These are phyloP conservation scores for Cutaneotrichosporon cavernicola DNA, from an alignment of 1,284 basidiomycete genomes.

Conservation along the genomic window DNA sequence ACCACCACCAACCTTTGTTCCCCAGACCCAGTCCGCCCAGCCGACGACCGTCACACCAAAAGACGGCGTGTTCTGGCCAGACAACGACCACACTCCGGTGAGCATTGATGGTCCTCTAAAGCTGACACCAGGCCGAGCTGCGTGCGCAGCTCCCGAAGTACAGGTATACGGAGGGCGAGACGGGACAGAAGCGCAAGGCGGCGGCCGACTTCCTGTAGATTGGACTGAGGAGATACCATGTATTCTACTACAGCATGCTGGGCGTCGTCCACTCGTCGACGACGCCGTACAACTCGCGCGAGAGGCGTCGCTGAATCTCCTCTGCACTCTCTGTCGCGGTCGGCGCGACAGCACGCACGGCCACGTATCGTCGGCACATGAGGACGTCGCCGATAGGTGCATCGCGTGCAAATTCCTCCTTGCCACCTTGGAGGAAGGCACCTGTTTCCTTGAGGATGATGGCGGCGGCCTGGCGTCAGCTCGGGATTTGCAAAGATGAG, in stretches of 20 bases:
- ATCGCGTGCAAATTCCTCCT: conserved; percentile 57
- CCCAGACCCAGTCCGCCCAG: conserved; percentile 19
- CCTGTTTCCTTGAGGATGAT: conserved; percentile 89
- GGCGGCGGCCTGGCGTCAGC: conserved; percentile 64
- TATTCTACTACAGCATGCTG: conserved; percentile 20
- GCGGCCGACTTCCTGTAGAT: conserved; percentile 52
- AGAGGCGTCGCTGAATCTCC: conserved; percentile 74
- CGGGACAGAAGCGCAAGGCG: conserved; percentile 50
- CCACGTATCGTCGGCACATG: conserved; percentile 77
- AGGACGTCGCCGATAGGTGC: conserved; percentile 66
- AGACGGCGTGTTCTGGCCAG: conserved; percentile 54
- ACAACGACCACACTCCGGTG: conserved; percentile 42
- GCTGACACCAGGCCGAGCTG: conserved; percentile 58
- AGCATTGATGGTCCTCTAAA: conserved; percentile 12
- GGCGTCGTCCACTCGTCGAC: conserved; percentile 64
- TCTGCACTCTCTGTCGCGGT: conserved; percentile 60
- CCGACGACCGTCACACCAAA: conserved; percentile 35
- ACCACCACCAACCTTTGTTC: conserved; percentile 33
- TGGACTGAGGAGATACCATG: neutral
- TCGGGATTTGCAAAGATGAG: conserved; percentile 56
- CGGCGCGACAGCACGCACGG: conserved; percentile 56
- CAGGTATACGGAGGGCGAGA: conserved; percentile 57
- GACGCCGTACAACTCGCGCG: conserved; percentile 76
- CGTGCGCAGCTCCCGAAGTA: conserved; percentile 74
- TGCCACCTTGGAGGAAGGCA: conserved; percentile 67